Evolutionary conservation across 177 flowering plant genomes (phyloP).

Genomic region (Tripterygium wilfordii): DNA sequence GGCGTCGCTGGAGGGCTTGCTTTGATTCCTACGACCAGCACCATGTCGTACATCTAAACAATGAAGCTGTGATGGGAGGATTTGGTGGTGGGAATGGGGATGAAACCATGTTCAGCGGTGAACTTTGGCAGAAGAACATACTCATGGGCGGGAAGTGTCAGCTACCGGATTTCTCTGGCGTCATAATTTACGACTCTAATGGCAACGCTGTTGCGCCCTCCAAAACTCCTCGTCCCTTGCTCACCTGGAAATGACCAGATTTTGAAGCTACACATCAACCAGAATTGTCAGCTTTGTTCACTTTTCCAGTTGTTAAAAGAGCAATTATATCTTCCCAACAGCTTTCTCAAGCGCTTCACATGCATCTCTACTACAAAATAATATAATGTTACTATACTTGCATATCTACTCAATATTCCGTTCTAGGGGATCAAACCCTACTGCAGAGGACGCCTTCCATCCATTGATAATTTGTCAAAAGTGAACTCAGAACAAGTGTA

Average conservation of each 20-base stretch:
- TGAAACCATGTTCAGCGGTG: conserved; percentile 17
- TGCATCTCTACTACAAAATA: too few species aligned
- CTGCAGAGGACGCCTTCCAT: too few species aligned
- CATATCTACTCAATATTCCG: too few species aligned
- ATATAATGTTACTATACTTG: too few species aligned
- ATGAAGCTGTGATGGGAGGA: conserved; percentile 15
- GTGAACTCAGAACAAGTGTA: too few species aligned
- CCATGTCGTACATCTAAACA: conserved; percentile 42
- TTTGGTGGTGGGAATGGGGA: conserved; percentile 8
- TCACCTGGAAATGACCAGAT: conserved; percentile 34
- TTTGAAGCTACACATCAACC: too few species aligned
- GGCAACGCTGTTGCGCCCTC: conserved; percentile 48
- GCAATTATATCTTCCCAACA: too few species aligned
- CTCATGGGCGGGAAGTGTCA: conserved; percentile 87
- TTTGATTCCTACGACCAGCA: conserved; percentile 17
- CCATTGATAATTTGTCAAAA: too few species aligned
- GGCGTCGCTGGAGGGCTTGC: conserved; percentile 30
- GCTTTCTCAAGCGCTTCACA: too few species aligned
- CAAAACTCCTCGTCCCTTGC: conserved; percentile 23
- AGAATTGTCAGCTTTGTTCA: too few species aligned
- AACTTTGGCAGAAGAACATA: conserved; percentile 77
- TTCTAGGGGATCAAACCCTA: too few species aligned
- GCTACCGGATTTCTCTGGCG: conserved; percentile 81
- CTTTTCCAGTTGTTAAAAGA: too few species aligned
- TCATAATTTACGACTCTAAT: conserved; percentile 60